A percentile compares a stretch with the other conserved stretches of the same genome.
Conservation (phyloP, 192 early-diverging fungal species). For the Piromyces sp. region DNA sequence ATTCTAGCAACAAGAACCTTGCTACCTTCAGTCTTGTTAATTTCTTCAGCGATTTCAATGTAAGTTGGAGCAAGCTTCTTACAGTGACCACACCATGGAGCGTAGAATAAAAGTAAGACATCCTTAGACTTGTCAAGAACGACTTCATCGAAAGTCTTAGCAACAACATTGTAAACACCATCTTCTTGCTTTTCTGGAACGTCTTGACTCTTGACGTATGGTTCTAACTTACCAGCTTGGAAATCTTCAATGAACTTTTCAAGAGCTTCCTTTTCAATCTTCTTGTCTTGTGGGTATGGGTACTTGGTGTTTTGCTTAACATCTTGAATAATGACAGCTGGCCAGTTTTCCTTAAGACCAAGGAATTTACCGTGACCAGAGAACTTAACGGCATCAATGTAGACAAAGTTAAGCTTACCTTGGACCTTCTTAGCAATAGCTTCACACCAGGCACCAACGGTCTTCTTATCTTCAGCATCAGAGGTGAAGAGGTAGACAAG, state of each 20-base stretch:
- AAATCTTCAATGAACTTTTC: background rate
- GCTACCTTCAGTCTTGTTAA: conserved; percentile 24
- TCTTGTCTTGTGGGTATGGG: conserved; percentile 59
- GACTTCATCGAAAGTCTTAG: conserved; percentile 59
- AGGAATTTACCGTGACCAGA: conserved; percentile 72
- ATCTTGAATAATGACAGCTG: conserved; percentile 79
- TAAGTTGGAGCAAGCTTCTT: conserved; percentile 59
- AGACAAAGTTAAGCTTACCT: conserved; percentile 81
- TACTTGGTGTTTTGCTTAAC: conserved; percentile 57
- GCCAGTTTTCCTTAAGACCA: conserved; percentile 79
- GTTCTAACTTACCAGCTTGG: background rate
- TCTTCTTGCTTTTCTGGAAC: conserved; percentile 1
- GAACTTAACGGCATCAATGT: conserved; percentile 75
- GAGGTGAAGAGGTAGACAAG: conserved; percentile 77
- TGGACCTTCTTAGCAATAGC: conserved; percentile 64
- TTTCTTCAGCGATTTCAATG: conserved; percentile 54
- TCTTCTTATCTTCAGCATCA: conserved; percentile 34
- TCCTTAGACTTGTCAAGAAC: conserved; percentile 73
- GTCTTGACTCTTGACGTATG: conserved; percentile 4
- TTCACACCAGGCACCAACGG: conserved; percentile 39
- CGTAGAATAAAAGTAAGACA: conserved; percentile 87
- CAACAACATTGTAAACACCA: conserved; percentile 37
- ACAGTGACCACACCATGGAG: conserved; percentile 74
- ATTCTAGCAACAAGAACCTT: conserved; percentile 77
- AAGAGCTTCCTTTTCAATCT: conserved; percentile 20